Base-by-base conservation (phyloP, 805 yeast genomes). In the Wickerhamomyces chambardii region DNA sequence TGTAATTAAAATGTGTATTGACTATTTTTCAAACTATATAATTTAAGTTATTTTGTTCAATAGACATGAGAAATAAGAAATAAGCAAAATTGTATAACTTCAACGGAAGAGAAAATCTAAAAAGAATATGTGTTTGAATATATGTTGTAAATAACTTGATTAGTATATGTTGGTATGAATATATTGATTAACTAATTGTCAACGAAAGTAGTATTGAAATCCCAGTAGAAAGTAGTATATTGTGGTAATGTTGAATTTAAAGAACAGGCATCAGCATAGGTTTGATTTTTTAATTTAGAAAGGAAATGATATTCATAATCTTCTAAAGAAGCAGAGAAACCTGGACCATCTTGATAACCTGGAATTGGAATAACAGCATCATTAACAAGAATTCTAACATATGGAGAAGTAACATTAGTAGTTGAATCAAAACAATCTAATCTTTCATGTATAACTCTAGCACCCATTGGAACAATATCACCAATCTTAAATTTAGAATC, bases 381-480 rank as follows among this genome's bases (percentile, higher is more conserved):
- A 46, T 74, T 73, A 15, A 72, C 43, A 6, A 70, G 51, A 26
- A 61, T 57, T 50, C 79, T 66, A 14, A 73, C 72, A 46, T 56
- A 75, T 38, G 38, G 36, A 5, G 43, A 44, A 21, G 51, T 49
- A 8, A 52, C 47, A 15, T 38, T 43, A 4, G 58, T 46, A n/a
- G 63, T 54, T 19, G 45, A 49, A 28, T 57, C 58, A 5, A 38
- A 31, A 51, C 78, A 73, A 35, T 49, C 50, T 37, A 70, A 52
- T 42, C 74, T 61, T 55, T 76, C 82, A 18, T 70, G 48, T 24
- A 70, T 57, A 15, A 73, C 45, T 40, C 75, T 61, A 3, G 72
- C 77, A 27, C 78, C 81, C 76, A 70, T 70, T 35, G 82, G 83
- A 19, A 64, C 64, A 31, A 73, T 51, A 44, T 75, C 71, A 7